Conservation (phyloP, 176 grass and related monocot species). For the Poa pratensis region DNA sequence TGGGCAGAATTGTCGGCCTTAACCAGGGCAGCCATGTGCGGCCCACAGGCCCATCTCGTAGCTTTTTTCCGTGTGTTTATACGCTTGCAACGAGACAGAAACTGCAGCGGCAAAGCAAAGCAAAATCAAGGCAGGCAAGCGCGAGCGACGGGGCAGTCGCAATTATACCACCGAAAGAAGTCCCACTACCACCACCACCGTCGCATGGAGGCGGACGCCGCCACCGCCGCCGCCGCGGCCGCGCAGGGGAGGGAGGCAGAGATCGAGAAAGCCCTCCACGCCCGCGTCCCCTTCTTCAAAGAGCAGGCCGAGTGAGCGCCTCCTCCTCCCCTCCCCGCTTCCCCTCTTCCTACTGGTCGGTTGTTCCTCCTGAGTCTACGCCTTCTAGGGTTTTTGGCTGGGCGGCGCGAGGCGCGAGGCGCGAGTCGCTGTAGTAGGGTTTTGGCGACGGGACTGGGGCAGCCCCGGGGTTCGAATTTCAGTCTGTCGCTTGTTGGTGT, state of each 20-base stretch:
- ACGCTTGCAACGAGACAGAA: slow-evolving; percentile 3
- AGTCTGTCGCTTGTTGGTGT: not conserved
- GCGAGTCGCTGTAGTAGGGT: not conserved
- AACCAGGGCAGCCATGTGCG: too few species aligned
- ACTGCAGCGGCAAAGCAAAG: slow-evolving; percentile 8
- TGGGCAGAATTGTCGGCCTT: too few species aligned
- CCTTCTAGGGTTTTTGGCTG: slow-evolving; percentile 44
- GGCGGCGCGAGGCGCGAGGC: not conserved
- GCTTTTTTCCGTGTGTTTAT: not conserved
- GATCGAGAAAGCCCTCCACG: slow-evolving; percentile 67
- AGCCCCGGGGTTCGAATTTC: not conserved
- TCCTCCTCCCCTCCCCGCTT: not conserved
- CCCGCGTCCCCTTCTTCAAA: slow-evolving; percentile 74
- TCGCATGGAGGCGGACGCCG: slow-evolving; percentile 34
- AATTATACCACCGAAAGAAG: not conserved
- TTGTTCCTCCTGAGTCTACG: not conserved
- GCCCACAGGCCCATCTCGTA: too few species aligned
- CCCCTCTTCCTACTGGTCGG: not conserved
- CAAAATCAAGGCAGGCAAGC: not conserved
- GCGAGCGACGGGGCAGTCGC: slow-evolving; percentile 1
- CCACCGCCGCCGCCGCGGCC: slow-evolving; percentile 37
- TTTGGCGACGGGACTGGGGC: not conserved
- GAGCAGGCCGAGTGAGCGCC: slow-evolving; percentile 75
- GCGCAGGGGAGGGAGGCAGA: slow-evolving; percentile 58
- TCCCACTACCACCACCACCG: not conserved